These are phyloP conservation scores for Sporothrix globosa DNA, from an alignment of 2,329 filamentous ascomycete genomes.

Conservation along the genomic window DNA sequence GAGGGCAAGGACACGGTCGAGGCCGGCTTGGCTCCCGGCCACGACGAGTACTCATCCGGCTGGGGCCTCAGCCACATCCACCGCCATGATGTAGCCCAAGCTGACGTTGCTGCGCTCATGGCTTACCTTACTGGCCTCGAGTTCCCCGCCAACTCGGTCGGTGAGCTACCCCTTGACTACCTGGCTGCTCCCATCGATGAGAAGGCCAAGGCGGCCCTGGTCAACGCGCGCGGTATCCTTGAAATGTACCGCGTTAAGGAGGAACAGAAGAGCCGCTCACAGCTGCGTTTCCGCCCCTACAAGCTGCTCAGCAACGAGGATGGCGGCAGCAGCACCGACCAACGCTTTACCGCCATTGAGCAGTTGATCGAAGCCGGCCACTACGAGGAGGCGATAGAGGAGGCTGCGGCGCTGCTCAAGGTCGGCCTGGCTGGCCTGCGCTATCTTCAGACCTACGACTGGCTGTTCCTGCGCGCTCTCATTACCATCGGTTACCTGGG, in stretches of 20 bases:
- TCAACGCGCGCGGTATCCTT: slow-evolving; percentile 83
- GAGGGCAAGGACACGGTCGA: slow-evolving; percentile 30
- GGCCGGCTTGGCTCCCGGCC: slow-evolving; percentile 66
- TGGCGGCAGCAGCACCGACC: slow-evolving; percentile 49
- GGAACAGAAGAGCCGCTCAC: slow-evolving; percentile 72
- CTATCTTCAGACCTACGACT: slow-evolving; percentile 97
- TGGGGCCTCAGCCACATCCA: slow-evolving; percentile 81
- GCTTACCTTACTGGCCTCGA: slow-evolving; percentile 84
- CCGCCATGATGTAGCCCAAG: slow-evolving; percentile 89
- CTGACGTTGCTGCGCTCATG: slow-evolving; percentile 94
- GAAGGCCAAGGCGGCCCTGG: slow-evolving; percentile 81
- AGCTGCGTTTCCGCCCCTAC: slow-evolving; percentile 79
- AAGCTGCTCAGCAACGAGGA: slow-evolving; percentile 64
- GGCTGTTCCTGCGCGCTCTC: slow-evolving; percentile 88
- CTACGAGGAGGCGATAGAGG: slow-evolving; percentile 76
- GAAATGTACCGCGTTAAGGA: slow-evolving; percentile 98
- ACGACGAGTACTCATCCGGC: slow-evolving; percentile 88
- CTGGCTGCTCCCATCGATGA: slow-evolving; percentile 70
- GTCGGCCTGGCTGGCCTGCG: slow-evolving; percentile 79
- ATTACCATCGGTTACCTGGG: slow-evolving; percentile 90
- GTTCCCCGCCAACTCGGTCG: slow-evolving; percentile 95
- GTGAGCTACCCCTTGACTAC: slow-evolving; percentile 84
- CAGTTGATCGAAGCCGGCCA: slow-evolving; percentile 66
- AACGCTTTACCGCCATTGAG: slow-evolving; percentile 69
- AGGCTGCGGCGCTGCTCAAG: slow-evolving; percentile 76